Evolutionary conservation across 305 asterid species (phyloP).

Genomic region (Solanum chacoense): DNA sequence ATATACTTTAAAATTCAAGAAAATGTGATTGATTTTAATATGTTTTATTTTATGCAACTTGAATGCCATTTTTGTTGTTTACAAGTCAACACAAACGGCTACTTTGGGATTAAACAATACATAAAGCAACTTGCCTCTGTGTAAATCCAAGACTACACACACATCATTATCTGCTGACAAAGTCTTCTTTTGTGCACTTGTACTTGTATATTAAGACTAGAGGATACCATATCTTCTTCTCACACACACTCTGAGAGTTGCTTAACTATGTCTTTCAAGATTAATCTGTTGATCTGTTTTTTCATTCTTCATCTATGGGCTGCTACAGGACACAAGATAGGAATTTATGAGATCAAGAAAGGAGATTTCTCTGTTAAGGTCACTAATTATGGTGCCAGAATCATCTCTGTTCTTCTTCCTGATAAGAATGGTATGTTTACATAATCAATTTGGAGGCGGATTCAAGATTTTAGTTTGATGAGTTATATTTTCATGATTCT

Average conservation of each 20-base stretch:
- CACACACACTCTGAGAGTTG: not conserved
- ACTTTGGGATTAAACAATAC: not conserved
- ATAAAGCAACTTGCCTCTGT: not conserved
- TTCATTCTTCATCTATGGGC: not conserved
- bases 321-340: not conserved
- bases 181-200: not conserved
- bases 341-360: constrained; percentile 24
- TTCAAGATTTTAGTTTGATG: not conserved
- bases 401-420: constrained; percentile 32
- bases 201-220: not conserved
- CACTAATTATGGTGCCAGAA: constrained; percentile 39
- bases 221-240: not conserved
- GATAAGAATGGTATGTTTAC: constrained; percentile 26
- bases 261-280: not conserved
- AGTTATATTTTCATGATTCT: not conserved
- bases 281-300: not conserved
- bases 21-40: not conserved
- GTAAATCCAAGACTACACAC: not conserved
- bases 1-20: not conserved
- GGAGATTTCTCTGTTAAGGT: constrained; percentile 29
- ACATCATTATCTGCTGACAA: not conserved
- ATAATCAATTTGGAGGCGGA: not conserved
- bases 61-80: not conserved
- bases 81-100: not conserved
- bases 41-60: not conserved